A percentile compares a stretch with the other conserved stretches of the same genome.
These are phyloP conservation scores for Lentinula edodes DNA, from an alignment of 768 basidiomycete species.

Conservation along the genomic window DNA sequence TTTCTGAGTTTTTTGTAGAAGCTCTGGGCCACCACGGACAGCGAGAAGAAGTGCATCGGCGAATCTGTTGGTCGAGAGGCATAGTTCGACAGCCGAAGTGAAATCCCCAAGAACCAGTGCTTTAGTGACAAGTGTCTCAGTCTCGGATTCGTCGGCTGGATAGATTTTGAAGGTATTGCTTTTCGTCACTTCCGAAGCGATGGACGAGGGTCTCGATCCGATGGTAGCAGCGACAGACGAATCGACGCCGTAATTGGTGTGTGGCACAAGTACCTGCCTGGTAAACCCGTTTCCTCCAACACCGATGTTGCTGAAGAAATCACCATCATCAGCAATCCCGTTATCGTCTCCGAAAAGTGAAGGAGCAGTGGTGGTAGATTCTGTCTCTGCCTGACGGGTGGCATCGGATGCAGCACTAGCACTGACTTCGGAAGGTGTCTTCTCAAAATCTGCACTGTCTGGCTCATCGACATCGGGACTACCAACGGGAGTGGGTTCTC, in stretches of 20 bases:
- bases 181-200: constrained; percentile 68
- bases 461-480: constrained; percentile 8
- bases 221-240: constrained; percentile 94
- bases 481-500: constrained; percentile 33
- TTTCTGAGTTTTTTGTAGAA: constrained; percentile 84
- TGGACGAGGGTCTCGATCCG: constrained; percentile 85
- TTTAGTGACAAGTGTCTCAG: constrained; percentile 84
- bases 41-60: constrained; percentile 95
- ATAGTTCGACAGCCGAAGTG: constrained; percentile 83
- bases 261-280: constrained; percentile 58
- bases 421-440: constrained; percentile 73
- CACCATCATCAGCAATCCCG: constrained; percentile 61
- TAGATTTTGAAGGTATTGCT: constrained; percentile 88
- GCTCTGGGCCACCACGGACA: constrained; percentile 83
- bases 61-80: constrained; percentile 82
- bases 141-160: constrained; percentile 79
- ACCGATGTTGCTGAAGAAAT: constrained; percentile 78
- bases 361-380: constrained; percentile 80
- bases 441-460: constrained; percentile 33
- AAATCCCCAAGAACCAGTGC: constrained; percentile 97
- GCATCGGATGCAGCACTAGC: constrained; percentile 57
- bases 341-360: constrained; percentile 83
- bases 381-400: constrained; percentile 52
- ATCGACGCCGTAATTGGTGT: constrained; percentile 73
- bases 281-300: constrained; percentile 29